A percentile compares a stretch with the other conserved stretches of the same genome.
Evolutionary conservation across 2,329 filamentous ascomycete species (phyloP).

Genomic region (Neoarthrinium moseri): DNA sequence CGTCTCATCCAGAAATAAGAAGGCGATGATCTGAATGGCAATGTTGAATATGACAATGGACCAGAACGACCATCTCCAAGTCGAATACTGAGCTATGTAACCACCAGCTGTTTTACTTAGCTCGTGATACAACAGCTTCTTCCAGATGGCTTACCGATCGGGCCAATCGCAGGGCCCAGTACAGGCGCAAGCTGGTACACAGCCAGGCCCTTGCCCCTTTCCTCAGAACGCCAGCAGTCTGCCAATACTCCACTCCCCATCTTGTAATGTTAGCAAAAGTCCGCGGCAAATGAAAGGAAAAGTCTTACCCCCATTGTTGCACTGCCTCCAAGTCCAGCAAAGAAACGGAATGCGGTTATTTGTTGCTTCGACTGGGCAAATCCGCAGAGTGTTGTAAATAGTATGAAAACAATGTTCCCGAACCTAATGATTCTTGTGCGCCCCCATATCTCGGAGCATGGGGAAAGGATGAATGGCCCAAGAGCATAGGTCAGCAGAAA

Average conservation of each 20-base stretch:
- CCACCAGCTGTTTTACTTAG: constrained; percentile 37
- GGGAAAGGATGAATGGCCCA: constrained; percentile 44
- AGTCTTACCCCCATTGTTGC: constrained; percentile 40
- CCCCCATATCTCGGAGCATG: constrained; percentile 26
- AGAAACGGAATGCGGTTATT: constrained; percentile 49
- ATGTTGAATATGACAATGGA: constrained; percentile 35
- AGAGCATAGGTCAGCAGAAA: constrained; percentile 47
- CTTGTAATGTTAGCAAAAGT: constrained; percentile 2
- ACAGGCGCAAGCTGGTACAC: constrained; percentile 36
- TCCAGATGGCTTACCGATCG: constrained; percentile 18
- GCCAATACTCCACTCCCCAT: constrained; percentile 39
- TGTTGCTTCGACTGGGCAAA: constrained; percentile 40
- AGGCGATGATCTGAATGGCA: constrained; percentile 29
- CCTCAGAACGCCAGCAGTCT: constrained; percentile 39
- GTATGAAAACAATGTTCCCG: constrained; percentile 43
- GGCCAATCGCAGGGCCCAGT: constrained; percentile 31
- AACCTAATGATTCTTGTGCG: constrained; percentile 46
- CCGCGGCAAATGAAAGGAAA: constrained; percentile 10
- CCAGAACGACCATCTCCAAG: constrained; percentile 49
- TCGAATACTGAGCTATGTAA: constrained; percentile 35
- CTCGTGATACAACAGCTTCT: too few species aligned
- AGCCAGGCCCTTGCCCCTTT: constrained; percentile 40
- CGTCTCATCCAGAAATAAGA: constrained; percentile 41
- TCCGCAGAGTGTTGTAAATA: constrained; percentile 53
- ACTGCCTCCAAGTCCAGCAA: constrained; percentile 45